Conservation (phyloP, 192 early-diverging fungal species). For the Piromyces sp. region DNA sequence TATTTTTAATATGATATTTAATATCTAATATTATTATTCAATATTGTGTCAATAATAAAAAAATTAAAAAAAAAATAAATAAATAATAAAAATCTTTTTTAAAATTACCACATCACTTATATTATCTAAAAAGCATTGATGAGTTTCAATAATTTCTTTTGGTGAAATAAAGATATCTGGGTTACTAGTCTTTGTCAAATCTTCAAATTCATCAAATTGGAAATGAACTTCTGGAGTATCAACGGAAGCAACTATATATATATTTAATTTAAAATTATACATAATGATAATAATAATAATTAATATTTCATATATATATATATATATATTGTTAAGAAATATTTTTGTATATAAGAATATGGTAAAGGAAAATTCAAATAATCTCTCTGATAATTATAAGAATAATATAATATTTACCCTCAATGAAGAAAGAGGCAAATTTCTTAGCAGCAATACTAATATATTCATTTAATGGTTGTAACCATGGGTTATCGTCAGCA, state of each 20-base stretch:
- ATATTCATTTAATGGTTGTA: slow-evolving; percentile 66
- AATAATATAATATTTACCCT: slow-evolving; percentile 32
- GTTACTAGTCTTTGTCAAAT: slow-evolving; percentile 58
- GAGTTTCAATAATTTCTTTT: slow-evolving; percentile 78
- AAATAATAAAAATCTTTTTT: no score
- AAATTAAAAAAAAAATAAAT: no score
- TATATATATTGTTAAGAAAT: no score
- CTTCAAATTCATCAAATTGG: slow-evolving; percentile 76
- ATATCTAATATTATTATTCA: no score
- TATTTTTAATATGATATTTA: no score
- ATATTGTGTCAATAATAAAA: no score
- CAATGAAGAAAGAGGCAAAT: slow-evolving; percentile 73
- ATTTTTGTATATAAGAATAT: no score
- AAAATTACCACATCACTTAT: slow-evolving; percentile 44
- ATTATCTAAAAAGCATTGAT: slow-evolving; percentile 61
- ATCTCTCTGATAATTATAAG: no score
- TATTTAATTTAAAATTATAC: neutral
- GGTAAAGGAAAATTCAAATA: no score
- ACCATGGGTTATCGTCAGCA: slow-evolving; percentile 38
- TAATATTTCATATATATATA: neutral
- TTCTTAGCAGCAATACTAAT: slow-evolving; percentile 53
- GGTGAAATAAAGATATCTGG: slow-evolving; percentile 79
- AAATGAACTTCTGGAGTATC: slow-evolving; percentile 75
- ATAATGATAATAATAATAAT: no score
- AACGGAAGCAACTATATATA: slow-evolving; percentile 54